A percentile compares a stretch with the other conserved stretches of the same genome.
These are phyloP conservation scores for Kluyveromyces lactis DNA, from an alignment of 805 yeast species.

Conservation along the genomic window DNA sequence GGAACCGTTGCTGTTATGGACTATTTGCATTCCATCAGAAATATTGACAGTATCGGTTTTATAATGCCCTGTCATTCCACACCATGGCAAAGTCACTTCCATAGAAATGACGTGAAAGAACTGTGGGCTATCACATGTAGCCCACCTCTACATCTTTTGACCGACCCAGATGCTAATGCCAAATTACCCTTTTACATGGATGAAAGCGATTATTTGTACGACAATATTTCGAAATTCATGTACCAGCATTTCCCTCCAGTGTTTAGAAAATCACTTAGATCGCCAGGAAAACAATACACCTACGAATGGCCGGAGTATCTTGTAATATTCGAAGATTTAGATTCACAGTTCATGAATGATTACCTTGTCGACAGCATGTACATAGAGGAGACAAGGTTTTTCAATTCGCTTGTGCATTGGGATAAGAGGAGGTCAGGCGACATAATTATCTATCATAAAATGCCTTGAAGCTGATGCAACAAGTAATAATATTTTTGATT, in stretches of 20 bases:
- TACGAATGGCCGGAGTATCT: slow-evolving; percentile 67
- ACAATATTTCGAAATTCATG: slow-evolving; percentile 53
- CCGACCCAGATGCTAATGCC: slow-evolving; percentile 19
- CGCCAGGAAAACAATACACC: slow-evolving; percentile 23
- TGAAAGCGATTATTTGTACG: slow-evolving; percentile 80
- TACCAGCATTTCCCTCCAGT: slow-evolving; percentile 41
- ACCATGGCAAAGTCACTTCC: slow-evolving; percentile 85
- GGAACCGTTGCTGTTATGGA: slow-evolving; percentile 72
- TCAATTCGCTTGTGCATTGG: slow-evolving; percentile 81
- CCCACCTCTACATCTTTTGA: slow-evolving; percentile 56
- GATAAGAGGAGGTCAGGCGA: slow-evolving; percentile 76
- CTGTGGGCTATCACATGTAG: slow-evolving; percentile 84
- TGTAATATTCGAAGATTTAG: slow-evolving; percentile 61
- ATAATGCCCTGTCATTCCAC: slow-evolving; percentile 96
- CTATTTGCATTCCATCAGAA: slow-evolving; percentile 36
- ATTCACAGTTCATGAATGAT: slow-evolving; percentile 32
- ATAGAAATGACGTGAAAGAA: slow-evolving; percentile 41
- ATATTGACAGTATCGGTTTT: slow-evolving; percentile 57
- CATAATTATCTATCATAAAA: slow-evolving; percentile 49
- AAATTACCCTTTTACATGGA: slow-evolving; percentile 53
- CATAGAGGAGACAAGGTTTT: slow-evolving; percentile 44
- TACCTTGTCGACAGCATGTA: slow-evolving; percentile 38
- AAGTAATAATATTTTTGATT: slow-evolving; percentile 6
- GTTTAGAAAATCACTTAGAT: slow-evolving; percentile 14
- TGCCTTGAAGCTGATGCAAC: slow-evolving; percentile 5